phyloP scores from a whole-genome alignment of 306 rosid genomes.

The Coriaria nepalensis region DNA sequence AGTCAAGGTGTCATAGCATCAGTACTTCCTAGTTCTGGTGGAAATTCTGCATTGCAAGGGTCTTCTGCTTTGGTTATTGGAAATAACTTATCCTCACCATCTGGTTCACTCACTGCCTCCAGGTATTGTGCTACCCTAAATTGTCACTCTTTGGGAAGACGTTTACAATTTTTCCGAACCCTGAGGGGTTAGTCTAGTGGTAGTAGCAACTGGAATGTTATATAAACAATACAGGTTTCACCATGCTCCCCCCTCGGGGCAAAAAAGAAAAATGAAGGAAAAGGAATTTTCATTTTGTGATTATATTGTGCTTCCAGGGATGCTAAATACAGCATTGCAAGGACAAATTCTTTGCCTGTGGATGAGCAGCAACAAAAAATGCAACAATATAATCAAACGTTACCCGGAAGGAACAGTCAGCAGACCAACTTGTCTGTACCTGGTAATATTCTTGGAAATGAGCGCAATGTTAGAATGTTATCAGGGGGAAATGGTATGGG shows the following conservation, averaged over 20 bases:
- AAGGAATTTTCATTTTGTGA: background rate
- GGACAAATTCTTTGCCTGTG: conserved; percentile 53
- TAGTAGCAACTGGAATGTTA: too few species aligned
- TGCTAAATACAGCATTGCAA: conserved; percentile 53
- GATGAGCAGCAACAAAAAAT: conserved; percentile 77
- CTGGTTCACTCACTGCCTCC: conserved; percentile 43
- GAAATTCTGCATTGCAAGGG: conserved; percentile 54
- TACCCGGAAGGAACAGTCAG: conserved; percentile 59
- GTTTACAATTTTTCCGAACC: background rate
- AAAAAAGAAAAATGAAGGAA: too few species aligned
- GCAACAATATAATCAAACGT: conserved; percentile 70
- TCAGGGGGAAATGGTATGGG: conserved; percentile 81
- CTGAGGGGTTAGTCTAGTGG: background rate
- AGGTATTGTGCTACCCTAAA: conserved; percentile 37
- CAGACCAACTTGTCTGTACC: conserved; percentile 60
- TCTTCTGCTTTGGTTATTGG: conserved; percentile 62
- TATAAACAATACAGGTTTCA: too few species aligned
- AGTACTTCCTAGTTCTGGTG: conserved; percentile 48
- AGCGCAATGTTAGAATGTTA: conserved; percentile 74
- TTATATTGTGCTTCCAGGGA: conserved; percentile 37
- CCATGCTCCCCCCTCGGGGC: too few species aligned
- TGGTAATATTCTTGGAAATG: conserved; percentile 63
- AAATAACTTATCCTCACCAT: conserved; percentile 43
- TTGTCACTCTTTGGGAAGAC: background rate
- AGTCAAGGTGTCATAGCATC: conserved; percentile 56